A percentile compares a stretch with the other conserved stretches of the same genome.
Conservation (phyloP, 148 eudicot species). For the Dianthus caryophyllus region DNA sequence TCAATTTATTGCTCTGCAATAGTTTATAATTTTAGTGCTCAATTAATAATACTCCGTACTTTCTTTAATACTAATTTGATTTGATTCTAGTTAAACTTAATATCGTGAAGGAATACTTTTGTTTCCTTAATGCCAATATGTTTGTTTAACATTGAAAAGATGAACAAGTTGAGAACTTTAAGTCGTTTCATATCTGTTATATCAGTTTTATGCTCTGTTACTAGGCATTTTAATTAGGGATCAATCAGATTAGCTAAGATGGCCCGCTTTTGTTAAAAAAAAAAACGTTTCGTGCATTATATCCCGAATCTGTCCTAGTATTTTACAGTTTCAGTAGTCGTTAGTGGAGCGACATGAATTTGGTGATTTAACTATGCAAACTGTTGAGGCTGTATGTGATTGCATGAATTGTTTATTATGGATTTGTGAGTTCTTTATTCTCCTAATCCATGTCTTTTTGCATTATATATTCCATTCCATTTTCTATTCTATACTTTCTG, state of each 20-base stretch:
- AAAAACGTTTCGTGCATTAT: constrained; percentile 13
- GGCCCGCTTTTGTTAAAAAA: constrained; percentile 5
- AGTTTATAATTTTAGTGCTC: neutral
- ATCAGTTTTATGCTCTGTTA: constrained; percentile 7
- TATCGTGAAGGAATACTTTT: neutral
- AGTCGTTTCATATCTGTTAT: constrained; percentile 8
- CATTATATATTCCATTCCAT: constrained; percentile 9
- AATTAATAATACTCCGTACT: neutral
- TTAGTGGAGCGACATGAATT: constrained; percentile 8
- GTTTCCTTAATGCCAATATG: constrained; percentile 21
- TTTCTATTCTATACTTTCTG: neutral
- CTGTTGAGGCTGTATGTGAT: constrained; percentile 3
- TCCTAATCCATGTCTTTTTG: constrained; percentile 8
- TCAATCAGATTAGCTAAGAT: constrained; percentile 5
- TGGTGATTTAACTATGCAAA: neutral
- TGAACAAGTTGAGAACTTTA: constrained; percentile 19
- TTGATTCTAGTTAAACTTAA: neutral
- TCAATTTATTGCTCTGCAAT: neutral
- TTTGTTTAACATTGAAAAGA: constrained; percentile 19
- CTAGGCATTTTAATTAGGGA: neutral
- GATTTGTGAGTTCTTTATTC: constrained; percentile 20
- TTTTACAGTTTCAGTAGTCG: constrained; percentile 8
- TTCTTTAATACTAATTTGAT: constrained; percentile 5
- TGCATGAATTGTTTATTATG: constrained; percentile 7
- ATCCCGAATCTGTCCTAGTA: constrained; percentile 3